A percentile compares a stretch with the other conserved stretches of the same genome.
Conservation (phyloP, 2,329 filamentous ascomycete genomes). For the Colletotrichum camelliae region DNA sequence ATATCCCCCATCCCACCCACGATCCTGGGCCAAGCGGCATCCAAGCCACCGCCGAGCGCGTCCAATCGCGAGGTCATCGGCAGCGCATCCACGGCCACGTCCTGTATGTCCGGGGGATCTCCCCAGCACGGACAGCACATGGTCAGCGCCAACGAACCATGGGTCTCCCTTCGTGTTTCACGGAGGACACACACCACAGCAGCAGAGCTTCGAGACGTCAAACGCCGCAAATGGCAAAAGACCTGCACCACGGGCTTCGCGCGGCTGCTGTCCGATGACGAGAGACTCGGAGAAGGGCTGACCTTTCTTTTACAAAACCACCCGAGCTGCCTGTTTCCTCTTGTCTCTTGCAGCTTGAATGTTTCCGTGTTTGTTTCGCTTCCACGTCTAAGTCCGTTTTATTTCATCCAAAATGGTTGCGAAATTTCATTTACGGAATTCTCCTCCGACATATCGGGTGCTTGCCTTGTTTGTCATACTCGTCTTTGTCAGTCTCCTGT, state of each 20-base stretch:
- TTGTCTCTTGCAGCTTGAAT: background rate
- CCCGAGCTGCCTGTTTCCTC: background rate
- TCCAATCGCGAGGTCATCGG: constrained; percentile 8
- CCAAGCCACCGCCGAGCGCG: background rate
- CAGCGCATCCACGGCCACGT: background rate
- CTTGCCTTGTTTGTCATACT: constrained; percentile 14
- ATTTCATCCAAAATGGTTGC: constrained; percentile 11
- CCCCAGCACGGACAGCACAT: constrained; percentile 12
- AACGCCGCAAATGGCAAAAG: constrained; percentile 13
- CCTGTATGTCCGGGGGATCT: constrained; percentile 10
- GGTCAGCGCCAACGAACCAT: constrained; percentile 8
- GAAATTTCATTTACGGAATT: constrained; percentile 17
- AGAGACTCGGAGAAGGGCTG: background rate
- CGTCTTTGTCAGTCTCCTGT: background rate
- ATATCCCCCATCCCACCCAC: background rate
- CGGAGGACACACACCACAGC: background rate
- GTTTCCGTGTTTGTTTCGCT: background rate
- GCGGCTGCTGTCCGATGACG: constrained; percentile 3
- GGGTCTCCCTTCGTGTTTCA: constrained; percentile 19
- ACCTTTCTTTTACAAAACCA: constrained; percentile 2
- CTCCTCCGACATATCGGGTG: constrained; percentile 16
- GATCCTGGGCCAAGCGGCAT: background rate
- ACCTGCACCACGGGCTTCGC: background rate
- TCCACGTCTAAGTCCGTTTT: background rate
- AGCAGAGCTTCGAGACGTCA: constrained; percentile 16